phyloP scores from a whole-genome alignment of 352 stramenopile species.

The Phytopythium mirpurense region DNA sequence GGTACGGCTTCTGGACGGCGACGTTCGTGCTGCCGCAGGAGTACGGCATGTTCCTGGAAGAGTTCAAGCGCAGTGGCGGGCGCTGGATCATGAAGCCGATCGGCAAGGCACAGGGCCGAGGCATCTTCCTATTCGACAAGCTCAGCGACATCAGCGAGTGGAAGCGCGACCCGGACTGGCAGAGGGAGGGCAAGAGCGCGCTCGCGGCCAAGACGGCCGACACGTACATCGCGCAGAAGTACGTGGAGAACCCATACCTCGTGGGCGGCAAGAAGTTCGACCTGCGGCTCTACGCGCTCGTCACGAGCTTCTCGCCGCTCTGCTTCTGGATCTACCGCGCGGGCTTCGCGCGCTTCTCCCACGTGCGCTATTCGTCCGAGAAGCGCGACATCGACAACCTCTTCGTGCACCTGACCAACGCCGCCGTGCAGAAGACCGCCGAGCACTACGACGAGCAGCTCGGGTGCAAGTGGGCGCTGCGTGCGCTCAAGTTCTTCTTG shows the following conservation, averaged over 20 bases:
- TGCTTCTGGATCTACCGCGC: slow-evolving; percentile 90
- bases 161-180: slow-evolving; percentile 86
- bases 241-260: slow-evolving; percentile 92
- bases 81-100: slow-evolving; percentile 98
- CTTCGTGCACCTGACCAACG: slow-evolving; percentile 94
- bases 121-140: slow-evolving; percentile 95
- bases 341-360: slow-evolving; percentile 91
- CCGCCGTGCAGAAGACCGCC: slow-evolving; percentile 93
- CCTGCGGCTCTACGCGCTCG: slow-evolving; percentile 90
- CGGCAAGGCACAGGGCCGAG: slow-evolving; percentile 86
- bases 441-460: slow-evolving; percentile 92
- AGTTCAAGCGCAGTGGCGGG: slow-evolving; percentile 90
- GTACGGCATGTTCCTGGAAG: slow-evolving; percentile 94
- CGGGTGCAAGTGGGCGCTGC: slow-evolving; percentile 90
- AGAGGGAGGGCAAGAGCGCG: slow-evolving; percentile 51
- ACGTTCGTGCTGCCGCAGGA: slow-evolving; percentile 93
- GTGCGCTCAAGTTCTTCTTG: slow-evolving; percentile 89
- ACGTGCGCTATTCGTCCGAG: slow-evolving; percentile 86
- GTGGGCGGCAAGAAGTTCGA: slow-evolving; percentile 96
- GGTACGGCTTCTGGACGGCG: slow-evolving; percentile 88
- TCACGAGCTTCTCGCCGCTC: slow-evolving; percentile 89
- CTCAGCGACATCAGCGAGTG: slow-evolving; percentile 92
- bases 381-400: slow-evolving; percentile 85
- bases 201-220: slow-evolving; percentile 33
- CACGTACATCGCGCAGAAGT: slow-evolving; percentile 93